phyloP scores from a whole-genome alignment of 1,284 basidiomycete species.

The Takashimella tepidaria region DNA sequence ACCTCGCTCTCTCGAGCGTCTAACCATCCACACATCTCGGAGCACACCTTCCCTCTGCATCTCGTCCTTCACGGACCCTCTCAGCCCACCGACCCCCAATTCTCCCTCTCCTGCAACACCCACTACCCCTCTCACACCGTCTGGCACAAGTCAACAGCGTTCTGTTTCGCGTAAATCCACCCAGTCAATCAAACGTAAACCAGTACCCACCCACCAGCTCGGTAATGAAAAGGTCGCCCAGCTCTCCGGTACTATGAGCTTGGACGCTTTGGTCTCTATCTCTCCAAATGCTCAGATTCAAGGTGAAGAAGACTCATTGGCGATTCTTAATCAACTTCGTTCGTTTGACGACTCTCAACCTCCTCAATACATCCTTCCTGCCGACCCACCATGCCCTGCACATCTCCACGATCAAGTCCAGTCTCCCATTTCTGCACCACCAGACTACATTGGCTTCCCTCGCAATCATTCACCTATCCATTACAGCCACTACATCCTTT shows the following conservation, averaged over 20 bases:
- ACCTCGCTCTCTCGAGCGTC: neutral
- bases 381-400: slow-evolving; percentile 14
- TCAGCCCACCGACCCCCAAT: neutral
- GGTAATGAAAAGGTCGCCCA: neutral
- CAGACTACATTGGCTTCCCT: neutral
- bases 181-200: neutral
- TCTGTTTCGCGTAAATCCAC: neutral
- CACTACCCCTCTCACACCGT: neutral
- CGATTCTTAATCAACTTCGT: too few species aligned
- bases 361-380: slow-evolving; percentile 22
- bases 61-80: neutral
- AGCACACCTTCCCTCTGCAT: neutral
- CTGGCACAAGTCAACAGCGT: too few species aligned
- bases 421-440: neutral
- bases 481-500: too few species aligned
- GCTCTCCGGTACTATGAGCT: neutral
- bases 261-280: neutral
- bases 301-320: too few species aligned
- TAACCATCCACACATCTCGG: neutral
- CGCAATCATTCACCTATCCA: too few species aligned
- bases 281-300: too few species aligned
- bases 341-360: too few species aligned
- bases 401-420: neutral
- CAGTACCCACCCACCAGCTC: neutral
- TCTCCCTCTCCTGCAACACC: neutral